Base-by-base conservation (phyloP, 2,329 filamentous ascomycete species). In the Massarina eburnea region DNA sequence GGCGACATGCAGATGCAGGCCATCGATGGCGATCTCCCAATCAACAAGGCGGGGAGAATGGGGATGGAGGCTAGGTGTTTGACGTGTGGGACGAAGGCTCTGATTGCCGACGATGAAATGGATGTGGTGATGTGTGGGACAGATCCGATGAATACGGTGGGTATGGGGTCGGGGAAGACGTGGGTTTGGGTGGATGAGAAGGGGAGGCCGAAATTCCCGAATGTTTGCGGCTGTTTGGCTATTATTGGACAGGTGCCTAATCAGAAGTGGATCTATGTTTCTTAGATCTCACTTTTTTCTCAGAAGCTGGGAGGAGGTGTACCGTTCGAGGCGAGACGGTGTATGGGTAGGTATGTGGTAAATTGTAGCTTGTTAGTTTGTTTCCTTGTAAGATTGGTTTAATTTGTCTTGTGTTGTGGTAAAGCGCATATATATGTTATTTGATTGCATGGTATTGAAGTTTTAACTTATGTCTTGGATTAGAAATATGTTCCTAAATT, bases 101-200 rank as follows among this genome's bases (percentile, higher is more conserved):
- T 41, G 24, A 41, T 55, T 22, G n/a, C 21, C 19, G 52, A 55
- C 39, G 41, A 42, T 17, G 52, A 55, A 29, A 29, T 26, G 3
- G 52, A 55, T 40, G 18, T 46, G n/a, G 43, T 55, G 1, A 55
- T 55, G 49, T 49, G 46, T 43, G 43, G 35, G 2, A 46, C 41
- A 1, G 49, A 48, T 20, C 17, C 29, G 29, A 26, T 27, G 22
- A 39, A 34, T 42, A 52, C 52, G 39, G 10, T 48, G 10, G 46
- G 52, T 14, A 45, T 36, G 36, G 49, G 52, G 19, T 30, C 14
- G 18, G 52, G 44, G 21, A 32, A 17, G 15, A 17, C 8, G 21
- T 34, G 18, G 30, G 17, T 37, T 48, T 46, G 21, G 22, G 4
- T 14, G 8, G 34, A 36, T 33, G 37, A 10, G 32, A 35, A 22